These are phyloP conservation scores for Rosa hybrid DNA, from an alignment of 331 rosid genomes.

Conservation along the genomic window DNA sequence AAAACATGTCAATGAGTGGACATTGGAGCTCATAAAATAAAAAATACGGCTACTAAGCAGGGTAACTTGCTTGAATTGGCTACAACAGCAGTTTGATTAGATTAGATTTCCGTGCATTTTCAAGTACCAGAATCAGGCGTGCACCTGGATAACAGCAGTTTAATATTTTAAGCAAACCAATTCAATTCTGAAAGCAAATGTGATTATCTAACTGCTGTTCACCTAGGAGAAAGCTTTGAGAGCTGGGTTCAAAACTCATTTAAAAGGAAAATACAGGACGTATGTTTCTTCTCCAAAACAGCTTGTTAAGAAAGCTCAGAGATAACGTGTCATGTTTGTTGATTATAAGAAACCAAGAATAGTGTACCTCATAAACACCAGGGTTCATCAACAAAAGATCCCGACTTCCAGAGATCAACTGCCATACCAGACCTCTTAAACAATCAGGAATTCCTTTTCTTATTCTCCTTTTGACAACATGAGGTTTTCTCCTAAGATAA, in stretches of 20 bases:
- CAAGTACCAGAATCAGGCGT: not conserved
- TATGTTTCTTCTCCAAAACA: not conserved
- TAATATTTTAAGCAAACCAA: not conserved
- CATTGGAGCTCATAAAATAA: not conserved
- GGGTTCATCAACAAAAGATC: constrained; percentile 97
- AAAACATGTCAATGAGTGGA: not conserved
- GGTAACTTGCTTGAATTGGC: not conserved
- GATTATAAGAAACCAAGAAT: constrained; percentile 23
- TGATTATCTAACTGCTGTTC: not conserved
- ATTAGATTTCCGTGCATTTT: not conserved
- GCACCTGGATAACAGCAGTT: not conserved
- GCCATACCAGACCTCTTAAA: constrained; percentile 98
- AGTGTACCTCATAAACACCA: constrained; percentile 90
- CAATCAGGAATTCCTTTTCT: constrained; percentile 99
- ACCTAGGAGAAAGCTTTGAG: constrained; percentile 1
- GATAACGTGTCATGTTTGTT: constrained; percentile 4
- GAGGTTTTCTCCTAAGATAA: constrained; percentile 79
- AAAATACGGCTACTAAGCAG: not conserved
- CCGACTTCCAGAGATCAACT: constrained; percentile 95
- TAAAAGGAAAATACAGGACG: not conserved
- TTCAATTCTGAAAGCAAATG: not conserved
- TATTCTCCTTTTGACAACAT: constrained; percentile 91
- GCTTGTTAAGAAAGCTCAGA: not conserved
- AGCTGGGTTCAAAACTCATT: not conserved
- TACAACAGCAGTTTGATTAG: not conserved